phyloP scores from a whole-genome alignment of 176 grass and related monocot genomes.

The Musa schizocarpa region DNA sequence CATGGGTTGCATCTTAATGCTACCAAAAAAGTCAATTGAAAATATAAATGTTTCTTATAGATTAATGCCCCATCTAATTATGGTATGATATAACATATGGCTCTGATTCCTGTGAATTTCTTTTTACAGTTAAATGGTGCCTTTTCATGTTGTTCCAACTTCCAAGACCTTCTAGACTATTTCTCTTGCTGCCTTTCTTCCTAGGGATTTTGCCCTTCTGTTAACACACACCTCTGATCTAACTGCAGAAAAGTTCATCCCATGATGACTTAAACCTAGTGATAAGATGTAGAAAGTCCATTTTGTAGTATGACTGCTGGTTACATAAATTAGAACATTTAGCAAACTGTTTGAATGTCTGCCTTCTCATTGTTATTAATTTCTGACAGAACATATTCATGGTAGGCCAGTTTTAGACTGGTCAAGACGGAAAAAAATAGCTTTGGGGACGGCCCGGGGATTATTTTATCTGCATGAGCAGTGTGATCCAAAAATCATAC shows the following conservation, averaged over 20 bases:
- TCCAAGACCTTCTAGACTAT: not conserved
- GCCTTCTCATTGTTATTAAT: not conserved
- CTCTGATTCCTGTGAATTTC: not conserved
- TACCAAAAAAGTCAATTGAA: no score
- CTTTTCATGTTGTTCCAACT: no score
- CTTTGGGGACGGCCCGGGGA: slow-evolving; percentile 53
- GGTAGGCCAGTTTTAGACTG: slow-evolving; percentile 61
- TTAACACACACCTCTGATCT: not conserved
- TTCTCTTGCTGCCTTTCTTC: not conserved
- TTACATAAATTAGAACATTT: slow-evolving; percentile 8
- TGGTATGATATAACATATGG: not conserved
- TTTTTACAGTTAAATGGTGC: not conserved
- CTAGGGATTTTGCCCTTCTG: no score
- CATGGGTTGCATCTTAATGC: no score
- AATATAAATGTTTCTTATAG: no score
- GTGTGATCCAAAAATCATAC: slow-evolving; percentile 81
- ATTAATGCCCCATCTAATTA: not conserved
- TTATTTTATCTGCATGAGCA: slow-evolving; percentile 70
- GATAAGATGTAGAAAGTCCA: no score
- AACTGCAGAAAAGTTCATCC: not conserved
- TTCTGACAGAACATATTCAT: slow-evolving; percentile 41
- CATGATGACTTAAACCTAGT: not conserved
- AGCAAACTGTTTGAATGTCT: not conserved
- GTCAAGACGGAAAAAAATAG: slow-evolving; percentile 66
- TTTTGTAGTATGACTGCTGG: not conserved